phyloP scores from a whole-genome alignment of 1,284 basidiomycete species.

The Omphalotus olearius region DNA sequence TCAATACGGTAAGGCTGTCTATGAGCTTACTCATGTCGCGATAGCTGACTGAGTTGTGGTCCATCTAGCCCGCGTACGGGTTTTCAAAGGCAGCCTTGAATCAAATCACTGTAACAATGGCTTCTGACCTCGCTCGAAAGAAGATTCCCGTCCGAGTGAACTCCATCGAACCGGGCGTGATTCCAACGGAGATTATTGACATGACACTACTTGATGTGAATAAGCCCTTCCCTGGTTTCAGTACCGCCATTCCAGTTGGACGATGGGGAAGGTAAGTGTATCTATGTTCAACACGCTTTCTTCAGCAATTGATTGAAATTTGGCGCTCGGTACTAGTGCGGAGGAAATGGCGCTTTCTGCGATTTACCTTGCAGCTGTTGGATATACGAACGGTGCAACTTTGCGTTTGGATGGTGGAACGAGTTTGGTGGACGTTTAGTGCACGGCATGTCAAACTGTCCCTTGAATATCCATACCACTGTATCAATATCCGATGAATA shows the following conservation, averaged over 20 bases:
- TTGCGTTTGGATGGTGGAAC: neutral
- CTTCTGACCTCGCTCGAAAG: constrained; percentile 43
- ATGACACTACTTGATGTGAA: neutral
- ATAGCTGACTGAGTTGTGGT: neutral
- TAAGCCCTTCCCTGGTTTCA: neutral
- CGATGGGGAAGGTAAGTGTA: neutral
- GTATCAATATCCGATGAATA: too few relatives aligned
- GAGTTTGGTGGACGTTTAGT: neutral
- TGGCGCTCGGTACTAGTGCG: neutral
- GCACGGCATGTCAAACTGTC: neutral
- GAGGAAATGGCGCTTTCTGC: neutral
- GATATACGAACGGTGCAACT: neutral
- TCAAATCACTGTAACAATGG: constrained; percentile 43
- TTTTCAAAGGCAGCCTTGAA: constrained; percentile 40
- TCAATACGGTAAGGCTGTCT: neutral
- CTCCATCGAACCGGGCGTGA: constrained; percentile 41
- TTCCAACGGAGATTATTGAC: constrained; percentile 41
- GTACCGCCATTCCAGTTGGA: neutral
- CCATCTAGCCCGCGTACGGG: constrained; percentile 5
- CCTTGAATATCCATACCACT: too few relatives aligned
- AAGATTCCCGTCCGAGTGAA: constrained; percentile 42
- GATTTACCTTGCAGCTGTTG: neutral
- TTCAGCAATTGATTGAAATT: neutral
- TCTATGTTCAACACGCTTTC: too few relatives aligned
- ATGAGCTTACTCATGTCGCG: too few relatives aligned